These are phyloP conservation scores for Cryomyces antarcticus DNA, from an alignment of 495 filamentous ascomycete genomes.

Conservation along the genomic window DNA sequence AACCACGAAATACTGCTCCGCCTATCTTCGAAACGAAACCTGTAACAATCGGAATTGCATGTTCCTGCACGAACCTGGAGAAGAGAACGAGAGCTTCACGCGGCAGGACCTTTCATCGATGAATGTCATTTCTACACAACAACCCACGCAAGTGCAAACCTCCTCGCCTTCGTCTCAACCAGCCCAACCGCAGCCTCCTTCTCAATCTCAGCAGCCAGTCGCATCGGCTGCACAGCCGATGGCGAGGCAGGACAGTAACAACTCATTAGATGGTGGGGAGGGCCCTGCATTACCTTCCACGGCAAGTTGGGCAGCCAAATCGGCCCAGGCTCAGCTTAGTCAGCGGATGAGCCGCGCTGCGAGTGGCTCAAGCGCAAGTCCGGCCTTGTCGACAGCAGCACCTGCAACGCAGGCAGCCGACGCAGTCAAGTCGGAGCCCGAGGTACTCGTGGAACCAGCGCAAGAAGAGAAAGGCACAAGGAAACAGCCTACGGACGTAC, in stretches of 20 bases:
- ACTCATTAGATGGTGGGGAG: slow-evolving; percentile 35
- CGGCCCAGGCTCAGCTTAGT: slow-evolving; percentile 43
- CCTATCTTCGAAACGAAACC: slow-evolving; percentile 78
- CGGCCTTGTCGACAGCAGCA: slow-evolving; percentile 39
- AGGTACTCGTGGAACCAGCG: background rate
- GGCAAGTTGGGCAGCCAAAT: slow-evolving; percentile 79
- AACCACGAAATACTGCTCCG: slow-evolving; percentile 97
- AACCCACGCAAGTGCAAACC: slow-evolving; percentile 26
- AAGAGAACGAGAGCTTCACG: slow-evolving; percentile 92
- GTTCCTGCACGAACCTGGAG: slow-evolving; percentile 91
- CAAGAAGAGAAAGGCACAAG: background rate
- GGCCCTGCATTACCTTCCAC: slow-evolving; percentile 76
- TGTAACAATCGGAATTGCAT: slow-evolving; percentile 92
- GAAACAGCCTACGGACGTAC: background rate
- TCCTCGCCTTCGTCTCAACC: slow-evolving; percentile 17
- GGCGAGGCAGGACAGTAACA: slow-evolving; percentile 48
- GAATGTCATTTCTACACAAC: slow-evolving; percentile 68
- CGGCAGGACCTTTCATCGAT: slow-evolving; percentile 91
- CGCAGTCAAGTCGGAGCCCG: slow-evolving; percentile 5
- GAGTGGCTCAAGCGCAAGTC: slow-evolving; percentile 63
- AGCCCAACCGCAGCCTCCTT: slow-evolving; percentile 29
- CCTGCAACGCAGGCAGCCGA: slow-evolving; percentile 8
- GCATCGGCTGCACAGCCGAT: slow-evolving; percentile 45
- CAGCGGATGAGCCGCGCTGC: slow-evolving; percentile 57
- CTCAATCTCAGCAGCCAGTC: slow-evolving; percentile 23